These are phyloP conservation scores for Takashimella tepidaria DNA, from an alignment of 1,284 basidiomycete genomes.

Conservation along the genomic window DNA sequence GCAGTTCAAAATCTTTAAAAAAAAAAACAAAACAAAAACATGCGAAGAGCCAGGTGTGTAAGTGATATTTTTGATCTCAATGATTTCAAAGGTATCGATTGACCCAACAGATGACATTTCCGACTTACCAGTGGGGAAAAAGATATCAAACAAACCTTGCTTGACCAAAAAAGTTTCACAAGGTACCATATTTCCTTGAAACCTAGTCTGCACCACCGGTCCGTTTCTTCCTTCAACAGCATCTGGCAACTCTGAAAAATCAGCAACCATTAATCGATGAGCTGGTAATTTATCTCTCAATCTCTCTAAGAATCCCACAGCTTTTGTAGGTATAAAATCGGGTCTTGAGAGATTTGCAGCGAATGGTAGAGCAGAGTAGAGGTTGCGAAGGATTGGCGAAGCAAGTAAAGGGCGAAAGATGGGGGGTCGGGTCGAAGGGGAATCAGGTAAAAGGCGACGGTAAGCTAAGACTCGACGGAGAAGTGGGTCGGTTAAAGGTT, in stretches of 20 bases:
- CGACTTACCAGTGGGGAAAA: conserved; percentile 76
- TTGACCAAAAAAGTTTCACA: conserved; percentile 86
- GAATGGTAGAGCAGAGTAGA: conserved; percentile 71
- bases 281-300: conserved; percentile 81
- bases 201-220: conserved; percentile 94
- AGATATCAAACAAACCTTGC: conserved; percentile 97
- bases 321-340: conserved; percentile 88
- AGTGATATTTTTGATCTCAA: neutral
- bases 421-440: conserved; percentile 40
- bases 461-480: conserved; percentile 59
- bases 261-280: conserved; percentile 85
- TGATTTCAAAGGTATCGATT: neutral
- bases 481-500: conserved; percentile 77
- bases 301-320: conserved; percentile 76
- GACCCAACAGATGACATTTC: neutral
- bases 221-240: conserved; percentile 77
- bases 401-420: conserved; percentile 28
- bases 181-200: conserved; percentile 76
- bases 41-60: too few relatives aligned
- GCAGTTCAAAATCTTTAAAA: conserved; percentile 61
- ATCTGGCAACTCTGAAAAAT: conserved; percentile 86
- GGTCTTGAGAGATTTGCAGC: conserved; percentile 84
- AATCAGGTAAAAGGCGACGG: conserved; percentile 59
- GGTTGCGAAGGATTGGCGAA: conserved; percentile 54
- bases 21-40: neutral